Conservation (phyloP, 1,284 basidiomycete species). For the Clitocybe nebularis region DNA sequence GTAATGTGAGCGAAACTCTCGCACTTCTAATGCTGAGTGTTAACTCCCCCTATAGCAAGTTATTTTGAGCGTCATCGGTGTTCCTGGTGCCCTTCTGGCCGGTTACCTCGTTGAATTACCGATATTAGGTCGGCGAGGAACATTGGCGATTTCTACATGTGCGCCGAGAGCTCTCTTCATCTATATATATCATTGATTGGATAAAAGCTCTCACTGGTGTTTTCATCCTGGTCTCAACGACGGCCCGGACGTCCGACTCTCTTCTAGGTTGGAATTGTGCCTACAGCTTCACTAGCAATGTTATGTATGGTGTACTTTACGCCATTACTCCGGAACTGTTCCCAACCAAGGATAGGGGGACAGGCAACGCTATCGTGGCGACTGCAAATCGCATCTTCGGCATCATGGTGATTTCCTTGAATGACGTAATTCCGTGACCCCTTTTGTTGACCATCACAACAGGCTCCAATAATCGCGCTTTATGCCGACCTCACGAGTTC, state of each 20-base stretch:
- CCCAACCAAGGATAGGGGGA: slow-evolving; percentile 68
- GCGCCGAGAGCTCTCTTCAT: slow-evolving; percentile 30
- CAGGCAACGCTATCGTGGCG: slow-evolving; percentile 56
- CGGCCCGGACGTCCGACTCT: slow-evolving; percentile 60
- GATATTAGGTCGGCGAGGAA: slow-evolving; percentile 58
- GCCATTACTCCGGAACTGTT: slow-evolving; percentile 70
- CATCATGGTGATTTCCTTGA: slow-evolving; percentile 47
- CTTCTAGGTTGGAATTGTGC: slow-evolving; percentile 69
- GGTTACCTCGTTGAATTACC: slow-evolving; percentile 63
- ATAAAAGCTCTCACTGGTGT: slow-evolving; percentile 59
- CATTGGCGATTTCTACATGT: slow-evolving; percentile 54
- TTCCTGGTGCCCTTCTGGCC: slow-evolving; percentile 64
- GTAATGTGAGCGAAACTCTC: slow-evolving; percentile 46
- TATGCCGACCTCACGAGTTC: slow-evolving; percentile 63
- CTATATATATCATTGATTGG: background rate
- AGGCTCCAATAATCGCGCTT: slow-evolving; percentile 73
- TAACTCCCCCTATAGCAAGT: slow-evolving; percentile 44
- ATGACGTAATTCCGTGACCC: slow-evolving; percentile 22
- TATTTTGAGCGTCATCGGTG: slow-evolving; percentile 60
- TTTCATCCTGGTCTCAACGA: slow-evolving; percentile 71
- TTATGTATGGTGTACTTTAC: slow-evolving; percentile 79
- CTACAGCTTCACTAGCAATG: slow-evolving; percentile 61
- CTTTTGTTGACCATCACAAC: slow-evolving; percentile 15
- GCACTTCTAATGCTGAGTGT: slow-evolving; percentile 18
- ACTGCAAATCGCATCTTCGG: slow-evolving; percentile 58